Percentiles rank a stretch among this genome's conserved stretches.
These are phyloP conservation scores for Alternaria angustiovoidea DNA, from an alignment of 2,329 filamentous ascomycete species.

Conservation along the genomic window DNA sequence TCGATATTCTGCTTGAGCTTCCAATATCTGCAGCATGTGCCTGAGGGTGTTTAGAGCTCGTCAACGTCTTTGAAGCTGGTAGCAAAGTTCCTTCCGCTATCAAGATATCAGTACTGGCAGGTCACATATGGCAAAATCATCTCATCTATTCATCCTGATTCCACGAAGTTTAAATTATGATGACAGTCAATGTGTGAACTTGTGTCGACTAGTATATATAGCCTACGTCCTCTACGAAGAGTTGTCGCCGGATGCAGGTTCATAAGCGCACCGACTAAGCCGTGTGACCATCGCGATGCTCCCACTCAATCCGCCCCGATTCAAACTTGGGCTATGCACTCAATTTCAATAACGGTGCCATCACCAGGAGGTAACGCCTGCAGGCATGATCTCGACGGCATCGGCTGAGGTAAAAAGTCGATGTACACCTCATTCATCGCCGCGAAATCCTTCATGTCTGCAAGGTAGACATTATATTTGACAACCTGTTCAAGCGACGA, in stretches of 20 bases:
- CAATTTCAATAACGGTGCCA: constrained; percentile 38
- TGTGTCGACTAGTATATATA: no score
- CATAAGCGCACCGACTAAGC: not conserved
- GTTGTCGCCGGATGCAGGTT: not conserved
- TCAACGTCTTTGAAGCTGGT: not conserved
- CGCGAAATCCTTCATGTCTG: constrained; percentile 41
- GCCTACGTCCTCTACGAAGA: no score
- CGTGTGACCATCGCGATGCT: not conserved
- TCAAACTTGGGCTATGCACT: constrained; percentile 36
- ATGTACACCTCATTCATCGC: constrained; percentile 44
- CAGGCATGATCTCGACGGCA: constrained; percentile 29
- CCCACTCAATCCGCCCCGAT: not conserved
- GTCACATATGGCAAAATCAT: not conserved
- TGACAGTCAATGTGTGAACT: no score
- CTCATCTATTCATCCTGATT: no score
- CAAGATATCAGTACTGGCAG: not conserved
- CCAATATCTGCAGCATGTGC: not conserved
- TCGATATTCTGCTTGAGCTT: not conserved
- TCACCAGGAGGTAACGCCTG: constrained; percentile 31
- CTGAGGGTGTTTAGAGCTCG: rapidly evolving
- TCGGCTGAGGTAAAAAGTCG: constrained; percentile 34
- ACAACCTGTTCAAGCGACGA: constrained; percentile 41
- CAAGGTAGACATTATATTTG: constrained; percentile 43
- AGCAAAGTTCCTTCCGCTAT: not conserved
- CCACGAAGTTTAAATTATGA: no score